These are phyloP conservation scores for Cinnamomum chago DNA, from an alignment of 164 flowering plant species.

Conservation along the genomic window DNA sequence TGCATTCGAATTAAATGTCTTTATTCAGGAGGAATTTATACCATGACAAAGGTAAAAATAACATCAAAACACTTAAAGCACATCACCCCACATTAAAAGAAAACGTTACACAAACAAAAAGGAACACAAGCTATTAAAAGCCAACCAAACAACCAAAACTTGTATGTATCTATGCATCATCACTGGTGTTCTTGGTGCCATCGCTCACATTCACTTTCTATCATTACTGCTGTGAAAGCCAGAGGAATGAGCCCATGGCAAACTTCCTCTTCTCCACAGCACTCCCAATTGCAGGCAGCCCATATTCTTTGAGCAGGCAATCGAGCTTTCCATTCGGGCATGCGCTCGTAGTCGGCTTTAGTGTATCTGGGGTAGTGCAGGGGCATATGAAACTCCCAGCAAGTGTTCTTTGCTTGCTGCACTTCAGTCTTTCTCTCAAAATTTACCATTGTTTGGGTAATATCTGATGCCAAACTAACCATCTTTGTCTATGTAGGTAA, in stretches of 20 bases:
- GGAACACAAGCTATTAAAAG: no score
- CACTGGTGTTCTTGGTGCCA: not conserved
- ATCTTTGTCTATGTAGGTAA: not conserved
- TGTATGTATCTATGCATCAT: not conserved
- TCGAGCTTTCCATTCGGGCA: constrained; percentile 47
- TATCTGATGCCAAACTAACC: not conserved
- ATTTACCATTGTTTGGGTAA: not conserved
- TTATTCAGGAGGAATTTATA: no score
- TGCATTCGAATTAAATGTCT: no score
- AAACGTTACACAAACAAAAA: not conserved
- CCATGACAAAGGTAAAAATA: no score
- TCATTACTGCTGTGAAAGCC: constrained; percentile 11
- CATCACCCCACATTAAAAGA: no score
- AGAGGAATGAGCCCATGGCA: constrained; percentile 42
- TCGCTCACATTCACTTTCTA: not conserved
- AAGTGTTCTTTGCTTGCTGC: constrained; percentile 2
- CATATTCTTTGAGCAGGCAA: constrained; percentile 27
- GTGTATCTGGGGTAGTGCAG: constrained; percentile 42
- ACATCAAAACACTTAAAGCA: no score
- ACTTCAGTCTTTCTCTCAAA: not conserved
- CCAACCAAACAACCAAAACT: not conserved
- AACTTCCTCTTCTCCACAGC: constrained; percentile 30
- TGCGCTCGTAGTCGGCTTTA: constrained; percentile 30
- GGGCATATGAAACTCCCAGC: constrained; percentile 32
- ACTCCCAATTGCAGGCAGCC: constrained; percentile 30